Base-by-base conservation (phyloP, 495 filamentous ascomycete species). In the Penicillium cosmopolitanum region DNA sequence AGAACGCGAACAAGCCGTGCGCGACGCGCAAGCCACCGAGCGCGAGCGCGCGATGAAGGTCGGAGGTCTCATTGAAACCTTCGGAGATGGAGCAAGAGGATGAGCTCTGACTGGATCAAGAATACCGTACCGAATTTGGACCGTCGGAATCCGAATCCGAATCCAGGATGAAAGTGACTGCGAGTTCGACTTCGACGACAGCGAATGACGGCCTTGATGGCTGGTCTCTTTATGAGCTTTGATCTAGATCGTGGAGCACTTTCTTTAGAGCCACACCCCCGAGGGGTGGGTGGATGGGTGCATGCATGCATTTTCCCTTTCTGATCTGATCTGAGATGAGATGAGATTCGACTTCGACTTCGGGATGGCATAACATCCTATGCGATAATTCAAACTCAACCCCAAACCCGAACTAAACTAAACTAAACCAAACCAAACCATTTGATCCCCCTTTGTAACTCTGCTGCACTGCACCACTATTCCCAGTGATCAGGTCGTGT, bases 81-180 rank as follows among this genome's bases (percentile, higher is more conserved):
- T 91, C 91, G 19, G 93, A 97, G 67, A 85, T 97, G 67, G 93
- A 96, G 53, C 80, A 83, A 58, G 93, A 97, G 64, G 93, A 97
- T 68, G 93, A 97, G 74, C 80, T 97, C 73, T 97, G 91, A 96
- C 89, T 92, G 44, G 78, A 83, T 4, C 71, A 84, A 65, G 88
- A 90, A 68, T 68, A 90, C 18, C 80, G 87, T 62, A 80, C 77
- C 31, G 87, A 91, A 75, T 82, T 76, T 44, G 57, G 68, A 35
- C 57, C 50, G 19, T 55, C 66, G 23, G 52, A 56, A 36, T 57
- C 53, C 56, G 56, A 61, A 53, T 53, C 55, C 33, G 53, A 43
- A 51, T 38, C 48, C 51, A 43, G 34, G 23, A 56, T 42, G 44
- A 36, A 60, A 21, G 34, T 50, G 42, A 51, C 25, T 23, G 23